A percentile compares a stretch with the other conserved stretches of the same genome.
These are phyloP conservation scores for Globisporangium orthogonon DNA, from an alignment of 352 stramenopile species.

Conservation along the genomic window DNA sequence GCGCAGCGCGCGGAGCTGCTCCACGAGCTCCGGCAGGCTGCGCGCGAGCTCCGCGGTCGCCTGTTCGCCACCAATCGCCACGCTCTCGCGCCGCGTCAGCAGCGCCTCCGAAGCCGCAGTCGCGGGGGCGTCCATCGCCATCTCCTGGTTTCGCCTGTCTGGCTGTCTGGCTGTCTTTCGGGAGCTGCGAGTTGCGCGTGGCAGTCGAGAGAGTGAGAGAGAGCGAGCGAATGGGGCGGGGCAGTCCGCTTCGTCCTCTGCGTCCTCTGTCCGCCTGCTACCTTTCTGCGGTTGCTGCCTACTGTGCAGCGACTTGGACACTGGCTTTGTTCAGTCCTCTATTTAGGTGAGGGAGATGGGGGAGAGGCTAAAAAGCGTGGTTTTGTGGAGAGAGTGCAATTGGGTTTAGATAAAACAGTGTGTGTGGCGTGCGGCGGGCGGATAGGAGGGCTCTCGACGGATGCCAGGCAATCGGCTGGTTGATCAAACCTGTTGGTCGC, in stretches of 20 bases:
- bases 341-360: neutral
- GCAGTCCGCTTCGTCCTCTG: too few relatives aligned
- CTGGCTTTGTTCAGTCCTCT: neutral
- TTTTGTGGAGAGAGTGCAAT: neutral
- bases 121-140: slow-evolving; percentile 1
- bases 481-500: too few relatives aligned
- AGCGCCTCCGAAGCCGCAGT: neutral
- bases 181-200: neutral
- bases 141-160: neutral
- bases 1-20: slow-evolving; percentile 52
- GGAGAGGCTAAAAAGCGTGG: neutral
- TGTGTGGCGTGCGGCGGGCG: too few relatives aligned
- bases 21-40: slow-evolving; percentile 57
- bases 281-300: neutral
- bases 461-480: too few relatives aligned
- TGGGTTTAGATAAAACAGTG: too few relatives aligned
- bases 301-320: neutral
- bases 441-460: too few relatives aligned
- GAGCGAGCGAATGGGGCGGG: neutral
- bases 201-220: neutral
- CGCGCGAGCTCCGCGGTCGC: slow-evolving; percentile 38
- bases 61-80: slow-evolving; percentile 15
- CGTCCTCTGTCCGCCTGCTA: too few relatives aligned
- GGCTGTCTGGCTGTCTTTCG: neutral
- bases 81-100: slow-evolving; percentile 18